Conservation (phyloP, 2,329 filamentous ascomycete genomes). For the Paraphaeosphaeria minitans region DNA sequence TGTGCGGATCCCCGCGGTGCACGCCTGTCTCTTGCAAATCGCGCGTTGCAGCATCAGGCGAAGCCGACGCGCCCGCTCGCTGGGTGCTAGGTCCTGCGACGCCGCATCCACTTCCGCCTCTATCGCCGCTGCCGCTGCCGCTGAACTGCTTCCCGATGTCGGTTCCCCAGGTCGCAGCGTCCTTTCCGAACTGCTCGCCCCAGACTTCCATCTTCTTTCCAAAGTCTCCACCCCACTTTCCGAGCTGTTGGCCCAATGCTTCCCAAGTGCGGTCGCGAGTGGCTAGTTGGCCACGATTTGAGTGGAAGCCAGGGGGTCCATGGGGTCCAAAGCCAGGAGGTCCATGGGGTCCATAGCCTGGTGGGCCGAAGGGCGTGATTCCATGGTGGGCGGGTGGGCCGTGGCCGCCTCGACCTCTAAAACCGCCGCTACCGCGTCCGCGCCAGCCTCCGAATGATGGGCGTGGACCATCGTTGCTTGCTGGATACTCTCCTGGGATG, state of each 20-base stretch:
- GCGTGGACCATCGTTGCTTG: not conserved
- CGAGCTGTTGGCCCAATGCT: slow-evolving; percentile 24
- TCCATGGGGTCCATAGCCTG: slow-evolving; percentile 13
- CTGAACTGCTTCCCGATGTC: slow-evolving; percentile 12
- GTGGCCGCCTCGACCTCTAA: slow-evolving; percentile 4
- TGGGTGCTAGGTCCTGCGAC: not conserved
- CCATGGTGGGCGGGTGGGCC: slow-evolving; percentile 15
- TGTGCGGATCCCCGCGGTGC: slow-evolving; percentile 13
- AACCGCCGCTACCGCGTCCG: not conserved
- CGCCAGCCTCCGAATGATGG: slow-evolving; percentile 7
- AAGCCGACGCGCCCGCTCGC: not conserved
- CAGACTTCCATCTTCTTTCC: slow-evolving; percentile 36
- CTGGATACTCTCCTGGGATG: slow-evolving; percentile 19
- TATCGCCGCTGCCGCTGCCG: not conserved
- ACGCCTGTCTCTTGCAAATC: slow-evolving; percentile 29
- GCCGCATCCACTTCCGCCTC: not conserved
- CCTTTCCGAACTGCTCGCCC: slow-evolving; percentile 38
- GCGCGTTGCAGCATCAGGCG: not conserved
- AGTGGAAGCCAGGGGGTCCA: slow-evolving; percentile 2
- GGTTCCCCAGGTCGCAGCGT: slow-evolving; percentile 26
- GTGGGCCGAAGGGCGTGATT: slow-evolving; percentile 14
- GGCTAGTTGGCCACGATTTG: not conserved
- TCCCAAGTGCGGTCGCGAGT: slow-evolving; percentile 19
- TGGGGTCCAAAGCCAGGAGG: slow-evolving; percentile 10
- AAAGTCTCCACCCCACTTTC: slow-evolving; percentile 40